Evolutionary conservation across 2,329 filamentous ascomycete species (phyloP), one percentile per base, ranked within the genome.

Genomic region (Monosporascus sp.): DNA sequence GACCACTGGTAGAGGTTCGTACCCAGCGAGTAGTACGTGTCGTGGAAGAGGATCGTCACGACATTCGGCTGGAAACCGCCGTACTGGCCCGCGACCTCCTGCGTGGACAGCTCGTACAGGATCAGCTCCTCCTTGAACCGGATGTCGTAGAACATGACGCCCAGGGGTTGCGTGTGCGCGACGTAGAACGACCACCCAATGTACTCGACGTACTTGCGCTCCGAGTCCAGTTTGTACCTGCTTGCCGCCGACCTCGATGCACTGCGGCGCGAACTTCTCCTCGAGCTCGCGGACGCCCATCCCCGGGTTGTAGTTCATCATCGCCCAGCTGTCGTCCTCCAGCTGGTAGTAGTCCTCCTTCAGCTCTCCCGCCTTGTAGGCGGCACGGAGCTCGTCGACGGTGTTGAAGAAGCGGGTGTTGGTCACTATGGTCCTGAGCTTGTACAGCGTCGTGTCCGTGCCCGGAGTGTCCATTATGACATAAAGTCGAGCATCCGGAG

Each of bases 171-270:
- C 6, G 70, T 70, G 56, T 72, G 74, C 11, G 72, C 66, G 22
- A 80, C 66, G 64, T 79, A 82, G 63, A 82, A 81, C 3, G 72
- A 70, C 66, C 76, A 82, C 19, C 76, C 78, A 66, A 81, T 75
- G 71, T 75, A 82, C 54, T 76, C 74, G 37, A 82, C 70, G 56
- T 76, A 81, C 49, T 72, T 69, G 53, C 76, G 63, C 37, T 73
- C 63, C 27, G 57, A 52, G 56, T 81, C 79, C 16, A 81, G 50
- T 49, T 65, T 67, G 62, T 74, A 74, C 2, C 72, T n/a, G 67
- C 56, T 72, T 73, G 34, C 72, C 72, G 3, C 69, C 70, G 2
- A 72, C 55, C 57, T 72, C 70, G 16, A 71, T 59, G 34, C 60
- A 69, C 50, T 71, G 67, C 2, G 72, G 72, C 2, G 71, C 69